These are phyloP conservation scores for Talaromyces funiculosus DNA, from an alignment of 2,329 filamentous ascomycete genomes.

Conservation along the genomic window DNA sequence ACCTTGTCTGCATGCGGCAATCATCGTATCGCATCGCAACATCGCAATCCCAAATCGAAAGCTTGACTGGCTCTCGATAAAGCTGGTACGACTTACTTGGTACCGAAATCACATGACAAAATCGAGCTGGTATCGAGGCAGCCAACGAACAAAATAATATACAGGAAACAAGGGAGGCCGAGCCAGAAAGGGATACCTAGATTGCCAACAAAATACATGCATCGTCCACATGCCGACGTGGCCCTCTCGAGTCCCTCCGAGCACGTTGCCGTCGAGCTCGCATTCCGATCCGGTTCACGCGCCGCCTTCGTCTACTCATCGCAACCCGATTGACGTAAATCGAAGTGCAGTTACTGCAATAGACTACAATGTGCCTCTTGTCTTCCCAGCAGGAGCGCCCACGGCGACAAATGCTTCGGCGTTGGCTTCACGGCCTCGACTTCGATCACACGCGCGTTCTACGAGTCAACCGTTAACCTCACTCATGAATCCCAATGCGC, in stretches of 20 bases:
- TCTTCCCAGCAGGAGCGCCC: neutral
- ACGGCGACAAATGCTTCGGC: neutral
- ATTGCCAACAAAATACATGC: neutral
- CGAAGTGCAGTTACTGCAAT: constrained; percentile 18
- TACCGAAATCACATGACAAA: neutral
- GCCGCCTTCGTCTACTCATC: constrained; percentile 4
- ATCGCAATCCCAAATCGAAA: neutral
- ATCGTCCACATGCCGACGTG: constrained; percentile 34
- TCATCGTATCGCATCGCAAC: neutral
- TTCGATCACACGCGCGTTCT: constrained; percentile 54
- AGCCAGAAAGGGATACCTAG: neutral
- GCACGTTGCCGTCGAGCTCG: constrained; percentile 21
- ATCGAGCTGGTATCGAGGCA: constrained; percentile 18
- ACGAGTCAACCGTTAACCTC: constrained; percentile 76
- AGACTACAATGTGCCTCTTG: constrained; percentile 17
- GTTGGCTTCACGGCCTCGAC: constrained; percentile 18
- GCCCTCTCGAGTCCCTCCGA: constrained; percentile 27
- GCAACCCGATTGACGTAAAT: constrained; percentile 12
- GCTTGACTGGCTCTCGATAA: neutral
- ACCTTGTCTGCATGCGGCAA: constrained; percentile 5
- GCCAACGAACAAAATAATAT: neutral
- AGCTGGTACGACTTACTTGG: neutral
- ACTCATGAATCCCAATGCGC: constrained; percentile 53
- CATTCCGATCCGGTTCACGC: constrained; percentile 7
- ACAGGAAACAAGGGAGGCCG: neutral